Conservation (phyloP, 1,284 basidiomycete species). For the Athelia psychrophila region DNA sequence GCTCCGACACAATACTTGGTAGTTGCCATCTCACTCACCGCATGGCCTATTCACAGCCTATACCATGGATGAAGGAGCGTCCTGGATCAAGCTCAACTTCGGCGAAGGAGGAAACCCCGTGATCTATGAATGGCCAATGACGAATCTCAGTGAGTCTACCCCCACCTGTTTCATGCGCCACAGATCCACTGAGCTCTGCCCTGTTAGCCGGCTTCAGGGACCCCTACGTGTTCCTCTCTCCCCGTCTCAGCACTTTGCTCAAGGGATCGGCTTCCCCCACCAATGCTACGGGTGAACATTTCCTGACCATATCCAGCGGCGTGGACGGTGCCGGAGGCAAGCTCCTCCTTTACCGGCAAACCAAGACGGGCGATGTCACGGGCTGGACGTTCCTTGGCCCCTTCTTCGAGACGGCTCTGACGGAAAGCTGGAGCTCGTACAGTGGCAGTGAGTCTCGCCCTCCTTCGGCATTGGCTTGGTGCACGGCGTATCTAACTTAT, state of each 20-base stretch:
- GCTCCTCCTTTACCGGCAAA: too few species aligned
- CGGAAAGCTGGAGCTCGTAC: background rate
- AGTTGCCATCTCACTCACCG: too few species aligned
- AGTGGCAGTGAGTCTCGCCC: background rate
- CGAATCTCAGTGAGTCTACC: background rate
- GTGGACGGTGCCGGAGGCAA: too few species aligned
- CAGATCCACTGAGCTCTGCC: too few species aligned
- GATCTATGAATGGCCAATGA: background rate
- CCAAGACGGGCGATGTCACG: too few species aligned
- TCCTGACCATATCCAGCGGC: background rate
- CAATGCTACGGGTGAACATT: background rate
- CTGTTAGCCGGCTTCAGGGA: background rate
- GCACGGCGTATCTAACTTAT: background rate
- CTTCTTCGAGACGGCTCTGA: too few species aligned
- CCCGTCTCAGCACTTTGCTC: background rate
- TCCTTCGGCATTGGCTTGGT: background rate
- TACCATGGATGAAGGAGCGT: background rate
- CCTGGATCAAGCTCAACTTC: conserved; percentile 2
- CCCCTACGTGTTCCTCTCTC: background rate
- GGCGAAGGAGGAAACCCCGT: background rate
- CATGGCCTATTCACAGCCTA: background rate
- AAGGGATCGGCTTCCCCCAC: background rate
- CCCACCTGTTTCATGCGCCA: too few species aligned
- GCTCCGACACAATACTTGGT: background rate
- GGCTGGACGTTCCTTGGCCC: too few species aligned